A percentile compares a stretch with the other conserved stretches of the same genome.
These are phyloP conservation scores for Gossypium sturtianum DNA, from an alignment of 345 rosid genomes.

Conservation along the genomic window DNA sequence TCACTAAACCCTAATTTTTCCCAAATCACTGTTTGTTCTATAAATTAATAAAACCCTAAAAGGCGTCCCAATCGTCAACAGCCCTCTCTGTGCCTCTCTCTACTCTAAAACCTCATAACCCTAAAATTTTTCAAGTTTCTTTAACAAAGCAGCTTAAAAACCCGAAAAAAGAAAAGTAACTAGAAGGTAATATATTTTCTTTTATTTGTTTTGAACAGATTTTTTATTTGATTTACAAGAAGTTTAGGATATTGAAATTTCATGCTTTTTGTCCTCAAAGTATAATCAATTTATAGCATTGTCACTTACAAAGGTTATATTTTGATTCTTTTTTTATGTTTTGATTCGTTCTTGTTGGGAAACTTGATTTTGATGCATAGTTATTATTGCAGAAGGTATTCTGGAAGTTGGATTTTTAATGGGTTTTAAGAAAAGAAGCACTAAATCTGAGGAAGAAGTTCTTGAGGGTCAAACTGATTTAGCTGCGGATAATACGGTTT, in stretches of 20 bases:
- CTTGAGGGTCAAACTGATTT: constrained; percentile 23
- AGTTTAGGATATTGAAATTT: not conserved
- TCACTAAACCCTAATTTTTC: constrained; percentile 1
- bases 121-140: not conserved
- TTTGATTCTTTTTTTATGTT: not conserved
- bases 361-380: not conserved
- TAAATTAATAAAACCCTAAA: not conserved
- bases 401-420: constrained; percentile 20
- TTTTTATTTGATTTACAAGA: not conserved
- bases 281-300: not conserved
- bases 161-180: too few relatives aligned
- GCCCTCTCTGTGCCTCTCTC: not conserved
- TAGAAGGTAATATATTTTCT: not conserved
- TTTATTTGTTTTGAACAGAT: not conserved
- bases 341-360: not conserved
- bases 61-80: not conserved
- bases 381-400: not conserved
- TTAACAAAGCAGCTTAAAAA: not conserved
- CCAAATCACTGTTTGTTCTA: not conserved
- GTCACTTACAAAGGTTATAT: not conserved
- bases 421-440: constrained; percentile 60
- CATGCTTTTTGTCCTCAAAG: not conserved
- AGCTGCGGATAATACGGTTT: constrained; percentile 11
- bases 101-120: not conserved
- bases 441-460: constrained; percentile 26